Evolutionary conservation across 305 asterid genomes (phyloP).

Genomic region (Solanum chacoense): DNA sequence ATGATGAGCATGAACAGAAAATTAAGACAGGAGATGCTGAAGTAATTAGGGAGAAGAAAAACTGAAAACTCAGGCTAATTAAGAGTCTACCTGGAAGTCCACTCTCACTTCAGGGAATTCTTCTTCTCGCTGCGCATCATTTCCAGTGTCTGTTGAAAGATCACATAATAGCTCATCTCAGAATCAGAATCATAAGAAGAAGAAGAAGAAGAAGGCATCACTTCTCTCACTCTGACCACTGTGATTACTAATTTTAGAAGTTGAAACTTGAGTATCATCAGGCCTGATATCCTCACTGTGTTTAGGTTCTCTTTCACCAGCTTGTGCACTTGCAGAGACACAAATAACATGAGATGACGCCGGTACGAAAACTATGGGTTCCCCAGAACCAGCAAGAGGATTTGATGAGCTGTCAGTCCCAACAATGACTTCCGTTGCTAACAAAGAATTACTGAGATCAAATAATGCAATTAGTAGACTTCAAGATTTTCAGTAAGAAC

Average conservation of each 20-base stretch:
- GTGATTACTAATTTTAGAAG: conserved; percentile 14
- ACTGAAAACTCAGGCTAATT: background rate
- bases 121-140: conserved; percentile 45
- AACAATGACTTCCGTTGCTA: background rate
- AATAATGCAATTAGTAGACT: conserved; percentile 12
- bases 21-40: background rate
- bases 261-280: conserved; percentile 29
- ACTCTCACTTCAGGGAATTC: conserved; percentile 72
- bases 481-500: background rate
- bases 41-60: background rate
- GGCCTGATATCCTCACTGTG: conserved; percentile 18
- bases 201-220: conserved; percentile 1
- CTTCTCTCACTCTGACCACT: conserved; percentile 29
- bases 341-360: conserved; percentile 16
- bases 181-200: background rate
- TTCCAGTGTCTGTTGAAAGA: conserved; percentile 33
- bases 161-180: conserved; percentile 1
- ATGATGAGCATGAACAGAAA: background rate
- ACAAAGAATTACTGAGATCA: conserved; percentile 33
- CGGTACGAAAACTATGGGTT: conserved; percentile 23
- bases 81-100: conserved; percentile 54
- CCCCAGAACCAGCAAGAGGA: conserved; percentile 18
- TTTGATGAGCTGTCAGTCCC: conserved; percentile 16
- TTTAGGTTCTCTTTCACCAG: conserved; percentile 25
- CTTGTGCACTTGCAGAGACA: conserved; percentile 21